Base-by-base conservation (phyloP, 176 grass and related monocot genomes). In the Carex kokanica region DNA sequence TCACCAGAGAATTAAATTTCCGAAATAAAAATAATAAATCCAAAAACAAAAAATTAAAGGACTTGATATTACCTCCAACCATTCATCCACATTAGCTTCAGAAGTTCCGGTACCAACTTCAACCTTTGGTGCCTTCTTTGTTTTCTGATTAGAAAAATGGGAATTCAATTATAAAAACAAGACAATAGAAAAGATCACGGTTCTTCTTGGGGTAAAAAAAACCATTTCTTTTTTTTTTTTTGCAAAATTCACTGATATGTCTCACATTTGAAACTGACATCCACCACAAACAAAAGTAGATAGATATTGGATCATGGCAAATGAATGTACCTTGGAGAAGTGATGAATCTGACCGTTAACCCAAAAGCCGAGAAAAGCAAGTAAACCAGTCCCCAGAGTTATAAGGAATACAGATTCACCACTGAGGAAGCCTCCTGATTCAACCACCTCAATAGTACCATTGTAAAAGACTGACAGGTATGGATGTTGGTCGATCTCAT, bases 391-490 rank as follows among this genome's bases (percentile, higher is more conserved):
- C 62, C 96, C 96, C 68, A 99, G 91, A 70, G 93, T 93, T 24
- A 99, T 71, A 86, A 99, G 96, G 86, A 99, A 99, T 49, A 99
- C 91, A 68, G 96, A 99, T 81, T 99, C 96, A n/a, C 94, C 87
- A 70, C 93, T 95, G 31, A 95, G 84, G 29, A 99, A 90, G 12
- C 89, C 91, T 79, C 96, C 96, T 51, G 74, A 86, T 85, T 99
- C 96, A 91, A 95, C 88, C 31, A 99, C 91, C 79, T 99, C 96
- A 7, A 99, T 40, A 8, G 96, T 92, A 83, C 96, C 89, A 38
- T 99, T 99, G 86, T 99, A 99, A 84, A 99, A 99, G 9, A 99
- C 89, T 69, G 84, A 95, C 78, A 89, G 86, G 68, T 95, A 95
- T 9, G 85, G 88, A 49, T 95, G 89, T 80, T 99, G 89, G 60